phyloP scores from a whole-genome alignment of 2,329 filamentous ascomycete genomes.

The Blastomyces gilchristii region DNA sequence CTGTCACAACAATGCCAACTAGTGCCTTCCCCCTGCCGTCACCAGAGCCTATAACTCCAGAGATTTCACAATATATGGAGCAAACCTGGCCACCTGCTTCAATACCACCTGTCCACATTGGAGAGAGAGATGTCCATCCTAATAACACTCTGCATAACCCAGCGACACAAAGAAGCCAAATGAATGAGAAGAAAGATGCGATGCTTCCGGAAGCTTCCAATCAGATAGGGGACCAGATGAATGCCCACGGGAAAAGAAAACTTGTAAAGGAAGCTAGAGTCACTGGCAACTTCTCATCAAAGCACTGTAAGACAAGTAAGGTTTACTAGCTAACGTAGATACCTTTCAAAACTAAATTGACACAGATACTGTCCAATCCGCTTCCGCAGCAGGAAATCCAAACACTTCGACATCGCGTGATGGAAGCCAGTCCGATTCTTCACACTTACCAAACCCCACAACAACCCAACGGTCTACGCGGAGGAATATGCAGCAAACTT shows the following conservation, averaged over 20 bases:
- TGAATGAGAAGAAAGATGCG: not conserved
- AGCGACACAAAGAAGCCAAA: not conserved
- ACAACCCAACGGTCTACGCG: not conserved
- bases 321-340: not conserved
- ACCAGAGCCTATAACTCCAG: not conserved
- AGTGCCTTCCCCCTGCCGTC: not conserved
- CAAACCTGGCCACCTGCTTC: not conserved
- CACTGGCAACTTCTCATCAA: not conserved
- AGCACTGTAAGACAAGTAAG: not conserved
- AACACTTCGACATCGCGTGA: not conserved
- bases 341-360: not conserved
- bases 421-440: not conserved
- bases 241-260: not conserved
- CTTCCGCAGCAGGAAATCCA: not conserved
- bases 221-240: not conserved
- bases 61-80: too few species aligned
- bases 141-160: not conserved
- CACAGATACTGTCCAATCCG: not conserved
- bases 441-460: not conserved
- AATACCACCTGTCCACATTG: not conserved
- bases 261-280: not conserved
- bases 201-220: not conserved
- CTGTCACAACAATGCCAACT: not conserved
- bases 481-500: not conserved
- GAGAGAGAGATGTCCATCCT: not conserved